Evolutionary conservation across 257 asterid genomes (phyloP), one percentile per base, ranked within the genome.

Genomic region (Craterostigma plantagineum): DNA sequence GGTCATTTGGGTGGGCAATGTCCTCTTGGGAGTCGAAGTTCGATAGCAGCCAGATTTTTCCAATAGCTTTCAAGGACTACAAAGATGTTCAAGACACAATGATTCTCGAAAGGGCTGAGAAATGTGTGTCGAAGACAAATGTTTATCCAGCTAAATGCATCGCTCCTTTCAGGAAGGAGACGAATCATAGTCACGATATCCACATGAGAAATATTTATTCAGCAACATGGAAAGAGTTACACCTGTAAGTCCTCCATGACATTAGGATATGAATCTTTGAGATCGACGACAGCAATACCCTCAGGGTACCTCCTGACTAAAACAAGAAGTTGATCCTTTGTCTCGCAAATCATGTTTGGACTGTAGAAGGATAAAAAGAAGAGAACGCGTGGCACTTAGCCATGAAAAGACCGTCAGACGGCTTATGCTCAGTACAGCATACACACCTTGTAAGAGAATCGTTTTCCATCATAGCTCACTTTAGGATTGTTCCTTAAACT

Each of bases 211-310:
- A n/a, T n/a, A n/a, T n/a, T n/a, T n/a, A n/a, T n/a, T n/a, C n/a
- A n/a, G 30, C 2, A 23, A 23, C 30, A 23, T 23, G 30, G 30
- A 23, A 23, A 23, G 30, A 46, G 10, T 39, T 70, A 81, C n/a
- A n/a, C 97, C 94, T 87, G 95, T 37, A 81, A 58, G 63, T 87
- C 97, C 23, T 82, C 90, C 81, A 87, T 57, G 43, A 87, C 85
- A 38, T 71, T 55, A n/a, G 93, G 58, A 65, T 87, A 79, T 43
- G 97, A 46, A 45, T 87, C 95, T 67, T 78, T 78, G 60, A 86
- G 81, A 60, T 81, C 93, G 45, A 81, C 61, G 11, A 73, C 77
- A 52, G 85, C 76, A 58, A 87, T 70, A 44, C 95, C 95, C 64
- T 76, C 82, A 0, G 70, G 74, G 38, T 42, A 70, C 52, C 63